These are phyloP conservation scores for Immersiella caudata DNA, from an alignment of 495 filamentous ascomycete species.

Conservation along the genomic window DNA sequence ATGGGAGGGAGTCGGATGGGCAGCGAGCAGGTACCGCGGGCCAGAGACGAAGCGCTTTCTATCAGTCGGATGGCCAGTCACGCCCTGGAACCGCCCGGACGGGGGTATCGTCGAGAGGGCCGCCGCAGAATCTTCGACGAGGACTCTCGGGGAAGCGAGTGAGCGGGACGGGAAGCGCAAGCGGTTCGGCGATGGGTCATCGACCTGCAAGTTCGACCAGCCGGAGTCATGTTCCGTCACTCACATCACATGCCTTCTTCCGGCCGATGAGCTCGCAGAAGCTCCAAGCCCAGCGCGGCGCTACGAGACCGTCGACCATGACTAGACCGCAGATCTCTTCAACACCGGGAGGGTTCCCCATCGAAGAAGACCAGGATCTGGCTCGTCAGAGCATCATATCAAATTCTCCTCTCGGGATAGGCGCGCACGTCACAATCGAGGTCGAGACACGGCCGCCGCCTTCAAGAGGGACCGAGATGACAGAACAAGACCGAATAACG, in stretches of 20 bases:
- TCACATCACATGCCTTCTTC: conserved; percentile 90
- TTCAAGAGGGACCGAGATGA: conserved; percentile 79
- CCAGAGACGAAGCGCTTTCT: conserved; percentile 43
- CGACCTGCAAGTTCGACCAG: conserved; percentile 70
- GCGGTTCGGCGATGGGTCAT: conserved; percentile 44
- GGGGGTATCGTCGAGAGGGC: conserved; percentile 53
- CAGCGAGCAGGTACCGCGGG: conserved; percentile 36
- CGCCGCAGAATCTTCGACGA: conserved; percentile 49
- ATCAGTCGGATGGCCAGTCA: conserved; percentile 49
- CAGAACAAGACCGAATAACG: conserved; percentile 69
- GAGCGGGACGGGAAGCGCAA: conserved; percentile 48
- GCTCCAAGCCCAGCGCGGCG: conserved; percentile 84
- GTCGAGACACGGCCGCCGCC: conserved; percentile 61
- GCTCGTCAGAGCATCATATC: conserved; percentile 54
- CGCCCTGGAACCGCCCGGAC: conserved; percentile 55
- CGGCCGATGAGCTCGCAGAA: conserved; percentile 95
- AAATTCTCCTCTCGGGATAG: conserved; percentile 45
- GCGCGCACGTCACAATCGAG: conserved; percentile 48
- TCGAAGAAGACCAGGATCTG: conserved; percentile 37
- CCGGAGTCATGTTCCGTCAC: conserved; percentile 84
- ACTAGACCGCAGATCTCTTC: conserved; percentile 38
- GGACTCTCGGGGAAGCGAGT: conserved; percentile 44
- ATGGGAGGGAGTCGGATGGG: conserved; percentile 45
- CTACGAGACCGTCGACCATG: conserved; percentile 44
- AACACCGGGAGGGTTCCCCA: conserved; percentile 36